phyloP scores from a whole-genome alignment of 129 eudicot species.

The Chrysanthemum lavandulifolium region DNA sequence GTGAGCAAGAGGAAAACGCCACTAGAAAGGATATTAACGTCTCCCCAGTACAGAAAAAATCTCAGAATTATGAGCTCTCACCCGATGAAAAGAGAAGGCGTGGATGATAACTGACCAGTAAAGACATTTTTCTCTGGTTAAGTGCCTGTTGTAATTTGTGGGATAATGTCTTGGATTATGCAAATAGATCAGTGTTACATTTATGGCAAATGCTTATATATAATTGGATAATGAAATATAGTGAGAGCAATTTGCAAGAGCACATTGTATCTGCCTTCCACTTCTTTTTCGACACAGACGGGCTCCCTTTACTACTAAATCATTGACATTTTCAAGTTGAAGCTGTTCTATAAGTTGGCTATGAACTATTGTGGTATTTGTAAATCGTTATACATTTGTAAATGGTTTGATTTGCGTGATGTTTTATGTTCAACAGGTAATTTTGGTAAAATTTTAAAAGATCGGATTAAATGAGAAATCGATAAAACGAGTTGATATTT shows the following conservation, averaged over 20 bases:
- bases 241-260: neutral
- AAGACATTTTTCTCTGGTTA: conserved; percentile 7
- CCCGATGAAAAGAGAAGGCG: conserved; percentile 45
- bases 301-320: too few species aligned
- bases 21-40: conserved; percentile 80
- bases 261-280: neutral
- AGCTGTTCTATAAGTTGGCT: too few species aligned
- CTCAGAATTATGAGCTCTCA: conserved; percentile 63
- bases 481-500: too few species aligned
- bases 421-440: too few species aligned
- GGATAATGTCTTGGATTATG: neutral
- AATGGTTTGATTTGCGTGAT: too few species aligned
- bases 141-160: conserved; percentile 4
- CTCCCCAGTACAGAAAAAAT: conserved; percentile 77
- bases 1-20: conserved; percentile 96
- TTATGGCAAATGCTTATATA: conserved; percentile 8
- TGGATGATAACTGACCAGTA: conserved; percentile 31
- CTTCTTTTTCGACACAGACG: neutral
- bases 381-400: too few species aligned
- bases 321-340: too few species aligned
- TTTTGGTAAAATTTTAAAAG: too few species aligned
- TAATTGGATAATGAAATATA: neutral
- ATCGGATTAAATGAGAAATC: too few species aligned
- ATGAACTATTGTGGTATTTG: too few species aligned
- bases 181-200: neutral